Evolutionary conservation across 192 early-diverging fungal genomes (phyloP), one percentile per base, ranked within the genome.

Genomic region (Coemansia sp.): DNA sequence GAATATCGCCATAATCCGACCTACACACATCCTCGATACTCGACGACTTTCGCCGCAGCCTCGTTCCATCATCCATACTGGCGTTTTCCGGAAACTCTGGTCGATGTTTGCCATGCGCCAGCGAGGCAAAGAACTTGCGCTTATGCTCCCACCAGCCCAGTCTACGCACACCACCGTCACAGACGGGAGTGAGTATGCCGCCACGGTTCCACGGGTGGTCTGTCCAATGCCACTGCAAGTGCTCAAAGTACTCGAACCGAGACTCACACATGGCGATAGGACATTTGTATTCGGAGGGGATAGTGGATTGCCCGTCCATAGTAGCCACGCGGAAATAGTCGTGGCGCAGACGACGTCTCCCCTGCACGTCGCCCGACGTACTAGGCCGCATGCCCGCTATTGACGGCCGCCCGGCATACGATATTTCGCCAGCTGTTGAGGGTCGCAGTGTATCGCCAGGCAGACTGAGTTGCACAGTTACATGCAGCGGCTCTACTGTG

Each of bases 111-210:
- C 77, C 77, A n/a, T 68, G 71, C 1, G 70, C 49, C 57, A 79
- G 46, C 64, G 77, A 79, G 15, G 64, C 72, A 60, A 79, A 70
- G 65, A 71, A 79, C 72, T 79, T 79, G 6, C 50, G 29, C 65
- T 79, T 79, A 50, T 79, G 77, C 65, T 79, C 77, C 77, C 77
- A 79, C 77, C 72, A 79, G 16, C 77, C 77, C 20, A 79, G 65
- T 65, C 77, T 15, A 3, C 77, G 63, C 49, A 72, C 61, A 18
- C 77, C 77, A 53, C 77, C 77, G n/a, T 71, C 72, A 50, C 77
- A 79, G 5, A 79, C 77, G 10, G 77, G 77, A 16, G 77, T 79
- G 39, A 79, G 57, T 22, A 79, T 79, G 12, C 77, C 77, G 60
- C 77, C 77, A 18, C 77, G 68, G 52, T 79, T 79, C 77, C 77